phyloP scores from a whole-genome alignment of 768 basidiomycete genomes.

The Boletus subparvulus region DNA sequence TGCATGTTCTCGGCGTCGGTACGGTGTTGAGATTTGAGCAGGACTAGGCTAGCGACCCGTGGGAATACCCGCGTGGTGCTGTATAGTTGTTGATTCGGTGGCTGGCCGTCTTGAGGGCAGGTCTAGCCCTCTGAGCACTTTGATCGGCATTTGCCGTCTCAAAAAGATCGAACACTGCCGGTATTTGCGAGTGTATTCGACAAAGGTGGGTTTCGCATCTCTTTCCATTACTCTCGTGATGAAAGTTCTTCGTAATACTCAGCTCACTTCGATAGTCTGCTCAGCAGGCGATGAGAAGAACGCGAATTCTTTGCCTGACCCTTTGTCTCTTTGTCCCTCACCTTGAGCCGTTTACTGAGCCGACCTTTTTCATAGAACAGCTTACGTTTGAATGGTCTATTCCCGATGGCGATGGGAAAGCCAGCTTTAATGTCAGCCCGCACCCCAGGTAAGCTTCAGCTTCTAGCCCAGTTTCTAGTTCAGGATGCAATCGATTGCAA shows the following conservation, averaged over 20 bases:
- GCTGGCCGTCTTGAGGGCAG: slow-evolving; percentile 28
- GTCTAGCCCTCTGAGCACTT: neutral
- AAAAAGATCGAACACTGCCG: too few relatives aligned
- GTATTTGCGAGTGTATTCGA: neutral
- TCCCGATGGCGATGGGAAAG: neutral
- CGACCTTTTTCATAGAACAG: neutral
- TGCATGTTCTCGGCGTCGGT: slow-evolving; percentile 44
- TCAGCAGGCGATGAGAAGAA: slow-evolving; percentile 53
- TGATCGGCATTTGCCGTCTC: slow-evolving; percentile 5
- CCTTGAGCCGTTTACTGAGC: slow-evolving; percentile 2
- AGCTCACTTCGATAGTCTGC: slow-evolving; percentile 66
- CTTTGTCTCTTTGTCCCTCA: slow-evolving; percentile 1
- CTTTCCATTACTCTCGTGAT: slow-evolving; percentile 15
- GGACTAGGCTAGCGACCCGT: slow-evolving; percentile 7
- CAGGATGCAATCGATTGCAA: slow-evolving; percentile 50
- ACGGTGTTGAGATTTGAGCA: neutral
- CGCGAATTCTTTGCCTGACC: slow-evolving; percentile 41
- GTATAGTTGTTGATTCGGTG: slow-evolving; percentile 32
- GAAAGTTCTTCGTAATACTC: slow-evolving; percentile 46
- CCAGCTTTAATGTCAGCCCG: neutral
- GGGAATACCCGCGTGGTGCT: slow-evolving; percentile 24
- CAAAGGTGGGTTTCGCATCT: slow-evolving; percentile 4
- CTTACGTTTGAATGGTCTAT: neutral
- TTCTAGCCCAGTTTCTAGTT: slow-evolving; percentile 4
- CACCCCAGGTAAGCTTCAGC: slow-evolving; percentile 13